Evolutionary conservation across 306 rosid species (phyloP).

Genomic region (Abrus pulchellus): DNA sequence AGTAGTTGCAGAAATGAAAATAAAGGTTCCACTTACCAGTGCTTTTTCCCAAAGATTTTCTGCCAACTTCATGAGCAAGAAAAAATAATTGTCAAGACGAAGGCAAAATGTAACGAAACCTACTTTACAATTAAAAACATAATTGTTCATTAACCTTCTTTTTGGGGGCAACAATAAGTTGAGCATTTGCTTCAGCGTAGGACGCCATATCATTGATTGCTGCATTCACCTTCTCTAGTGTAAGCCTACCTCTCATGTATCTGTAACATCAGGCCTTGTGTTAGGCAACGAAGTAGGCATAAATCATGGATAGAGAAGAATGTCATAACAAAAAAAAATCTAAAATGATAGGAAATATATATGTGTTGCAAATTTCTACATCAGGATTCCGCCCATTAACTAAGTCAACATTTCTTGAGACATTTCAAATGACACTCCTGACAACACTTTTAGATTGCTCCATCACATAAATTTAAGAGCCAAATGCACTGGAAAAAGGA

Average conservation of each 20-base stretch:
- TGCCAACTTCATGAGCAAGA: constrained; percentile 67
- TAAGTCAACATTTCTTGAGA: constrained; percentile 14
- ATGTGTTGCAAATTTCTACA: neutral
- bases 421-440: constrained; percentile 29
- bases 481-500: constrained; percentile 21
- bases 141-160: constrained; percentile 67
- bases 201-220: constrained; percentile 85
- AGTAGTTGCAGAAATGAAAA: constrained; percentile 9
- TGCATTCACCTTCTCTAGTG: constrained; percentile 89
- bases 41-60: constrained; percentile 87
- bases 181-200: constrained; percentile 88
- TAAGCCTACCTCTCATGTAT: constrained; percentile 97
- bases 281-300: constrained; percentile 28
- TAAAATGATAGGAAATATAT: neutral
- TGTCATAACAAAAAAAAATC: constrained; percentile 3
- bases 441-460: neutral
- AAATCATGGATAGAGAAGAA: constrained; percentile 32
- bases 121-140: constrained; percentile 41
- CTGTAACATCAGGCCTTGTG: constrained; percentile 51
- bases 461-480: neutral
- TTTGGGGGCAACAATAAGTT: constrained; percentile 75
- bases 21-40: constrained; percentile 69
- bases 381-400: neutral
- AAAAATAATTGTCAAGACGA: constrained; percentile 48
- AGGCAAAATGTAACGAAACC: constrained; percentile 24